Percentiles rank a stretch among this genome's conserved stretches.
phyloP scores from a whole-genome alignment of 2,329 filamentous ascomycete species.

The Hypoxylon sp. region DNA sequence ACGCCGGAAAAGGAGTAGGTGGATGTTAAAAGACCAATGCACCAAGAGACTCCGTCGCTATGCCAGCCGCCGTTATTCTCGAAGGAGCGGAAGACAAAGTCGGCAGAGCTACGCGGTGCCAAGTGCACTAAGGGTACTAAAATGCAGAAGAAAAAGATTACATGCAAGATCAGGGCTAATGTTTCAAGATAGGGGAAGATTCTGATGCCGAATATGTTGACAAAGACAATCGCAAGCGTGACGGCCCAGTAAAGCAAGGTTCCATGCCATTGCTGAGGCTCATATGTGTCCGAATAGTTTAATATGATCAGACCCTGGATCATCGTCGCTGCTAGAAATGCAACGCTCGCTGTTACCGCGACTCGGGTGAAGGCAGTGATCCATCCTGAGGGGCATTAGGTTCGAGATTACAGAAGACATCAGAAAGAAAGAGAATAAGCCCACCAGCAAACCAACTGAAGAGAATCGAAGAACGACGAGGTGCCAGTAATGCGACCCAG shows the following conservation, averaged over 20 bases:
- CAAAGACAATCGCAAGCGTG: slow-evolving; percentile 61
- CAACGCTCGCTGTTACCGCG: slow-evolving; percentile 59
- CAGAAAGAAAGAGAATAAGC: slow-evolving; percentile 4
- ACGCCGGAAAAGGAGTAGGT: slow-evolving; percentile 34
- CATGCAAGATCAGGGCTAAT: slow-evolving; percentile 64
- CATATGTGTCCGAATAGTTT: slow-evolving; percentile 57
- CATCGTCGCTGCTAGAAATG: slow-evolving; percentile 63
- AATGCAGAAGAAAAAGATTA: slow-evolving; percentile 48
- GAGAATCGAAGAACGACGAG: slow-evolving; percentile 64
- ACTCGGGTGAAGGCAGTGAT: slow-evolving; percentile 62
- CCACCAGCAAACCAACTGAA: slow-evolving; percentile 68
- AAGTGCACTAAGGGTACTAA: slow-evolving; percentile 37
- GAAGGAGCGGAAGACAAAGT: slow-evolving; percentile 35
- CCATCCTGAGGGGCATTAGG: slow-evolving; percentile 57
- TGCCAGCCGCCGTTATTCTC: slow-evolving; percentile 33
- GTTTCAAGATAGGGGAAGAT: slow-evolving; percentile 53
- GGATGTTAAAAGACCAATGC: slow-evolving; percentile 27
- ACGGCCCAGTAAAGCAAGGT: slow-evolving; percentile 66
- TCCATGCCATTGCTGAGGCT: slow-evolving; percentile 62
- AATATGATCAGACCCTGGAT: slow-evolving; percentile 63
- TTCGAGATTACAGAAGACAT: background rate
- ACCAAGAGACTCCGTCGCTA: slow-evolving; percentile 29
- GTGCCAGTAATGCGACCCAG: slow-evolving; percentile 70
- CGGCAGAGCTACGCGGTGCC: slow-evolving; percentile 27
- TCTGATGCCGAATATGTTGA: slow-evolving; percentile 65